Conservation (phyloP, 2,329 filamentous ascomycete genomes). For the Venturia pyrina region DNA sequence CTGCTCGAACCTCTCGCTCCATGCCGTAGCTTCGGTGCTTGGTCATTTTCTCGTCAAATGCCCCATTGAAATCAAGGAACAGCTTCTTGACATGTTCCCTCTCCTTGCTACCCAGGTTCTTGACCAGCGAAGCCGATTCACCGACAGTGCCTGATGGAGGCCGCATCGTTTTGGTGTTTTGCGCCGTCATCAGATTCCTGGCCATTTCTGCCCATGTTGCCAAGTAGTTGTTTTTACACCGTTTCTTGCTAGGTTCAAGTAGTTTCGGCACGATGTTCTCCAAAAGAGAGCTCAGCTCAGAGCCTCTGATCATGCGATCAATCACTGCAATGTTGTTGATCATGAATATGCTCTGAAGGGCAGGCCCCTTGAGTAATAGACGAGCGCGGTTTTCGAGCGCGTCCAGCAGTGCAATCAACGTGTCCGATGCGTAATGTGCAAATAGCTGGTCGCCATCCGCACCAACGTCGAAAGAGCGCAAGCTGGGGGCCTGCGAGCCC, state of each 20-base stretch:
- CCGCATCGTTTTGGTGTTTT: constrained; percentile 68
- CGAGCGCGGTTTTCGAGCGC: constrained; percentile 67
- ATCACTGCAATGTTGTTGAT: constrained; percentile 80
- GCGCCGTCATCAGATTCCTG: constrained; percentile 73
- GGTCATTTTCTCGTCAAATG: constrained; percentile 79
- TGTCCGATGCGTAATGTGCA: constrained; percentile 80
- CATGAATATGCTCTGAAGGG: constrained; percentile 75
- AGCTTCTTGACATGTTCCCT: constrained; percentile 96
- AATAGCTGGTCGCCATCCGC: constrained; percentile 84
- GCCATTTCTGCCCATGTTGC: constrained; percentile 85
- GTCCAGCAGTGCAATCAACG: constrained; percentile 69
- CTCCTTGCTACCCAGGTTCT: constrained; percentile 76
- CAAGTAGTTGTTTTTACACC: constrained; percentile 69
- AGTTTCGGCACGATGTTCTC: background rate
- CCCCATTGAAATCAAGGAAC: constrained; percentile 81
- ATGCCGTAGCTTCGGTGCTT: constrained; percentile 77
- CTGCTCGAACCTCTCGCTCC: constrained; percentile 78
- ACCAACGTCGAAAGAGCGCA: constrained; percentile 74
- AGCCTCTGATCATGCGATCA: constrained; percentile 73
- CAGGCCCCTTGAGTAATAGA: constrained; percentile 63
- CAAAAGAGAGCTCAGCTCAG: constrained; percentile 66
- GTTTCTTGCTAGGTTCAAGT: constrained; percentile 79
- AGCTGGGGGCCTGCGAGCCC: constrained; percentile 51
- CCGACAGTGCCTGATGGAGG: constrained; percentile 57
- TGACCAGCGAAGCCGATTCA: constrained; percentile 76